Percentiles rank a stretch among this genome's conserved stretches.
Conservation (phyloP, 2,329 filamentous ascomycete species). For the Ophiosphaerella narmari region DNA sequence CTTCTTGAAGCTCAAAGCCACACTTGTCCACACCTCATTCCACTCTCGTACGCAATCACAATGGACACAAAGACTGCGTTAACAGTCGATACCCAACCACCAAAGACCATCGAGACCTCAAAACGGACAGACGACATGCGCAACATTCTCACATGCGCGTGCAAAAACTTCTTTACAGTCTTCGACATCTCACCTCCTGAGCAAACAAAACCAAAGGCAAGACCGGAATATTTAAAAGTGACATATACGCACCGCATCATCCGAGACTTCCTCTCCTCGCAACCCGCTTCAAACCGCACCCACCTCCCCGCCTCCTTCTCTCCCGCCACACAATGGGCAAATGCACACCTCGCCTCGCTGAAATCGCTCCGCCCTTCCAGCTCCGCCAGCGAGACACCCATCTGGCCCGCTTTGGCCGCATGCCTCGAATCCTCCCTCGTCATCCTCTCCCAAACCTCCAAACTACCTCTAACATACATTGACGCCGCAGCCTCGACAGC, state of each 20-base stretch:
- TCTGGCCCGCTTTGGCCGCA: conserved; percentile 26
- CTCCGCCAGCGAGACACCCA: not conserved
- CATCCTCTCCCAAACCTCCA: conserved; percentile 16
- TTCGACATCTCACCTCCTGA: conserved; percentile 22
- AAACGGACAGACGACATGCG: conserved; percentile 24
- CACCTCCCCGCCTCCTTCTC: conserved; percentile 14
- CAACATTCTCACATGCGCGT: conserved; percentile 19
- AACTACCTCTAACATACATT: conserved; percentile 29
- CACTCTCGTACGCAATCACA: conserved; percentile 29
- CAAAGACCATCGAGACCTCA: conserved; percentile 20
- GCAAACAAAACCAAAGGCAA: conserved; percentile 2
- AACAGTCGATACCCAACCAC: conserved; percentile 21
- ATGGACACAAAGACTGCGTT: conserved; percentile 23
- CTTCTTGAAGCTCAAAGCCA: conserved; percentile 29
- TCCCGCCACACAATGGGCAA: conserved; percentile 28
- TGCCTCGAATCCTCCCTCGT: conserved; percentile 27
- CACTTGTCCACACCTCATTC: conserved; percentile 20
- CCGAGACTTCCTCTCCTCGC: conserved; percentile 24
- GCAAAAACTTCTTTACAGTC: conserved; percentile 27
- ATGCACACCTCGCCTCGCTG: conserved; percentile 25
- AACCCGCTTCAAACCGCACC: conserved; percentile 12
- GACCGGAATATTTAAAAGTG: conserved; percentile 20
- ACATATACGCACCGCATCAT: conserved; percentile 34
- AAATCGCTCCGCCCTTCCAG: conserved; percentile 23
- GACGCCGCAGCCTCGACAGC: conserved; percentile 21